Conservation (phyloP, 306 rosid species). For the Lupinus albus region DNA sequence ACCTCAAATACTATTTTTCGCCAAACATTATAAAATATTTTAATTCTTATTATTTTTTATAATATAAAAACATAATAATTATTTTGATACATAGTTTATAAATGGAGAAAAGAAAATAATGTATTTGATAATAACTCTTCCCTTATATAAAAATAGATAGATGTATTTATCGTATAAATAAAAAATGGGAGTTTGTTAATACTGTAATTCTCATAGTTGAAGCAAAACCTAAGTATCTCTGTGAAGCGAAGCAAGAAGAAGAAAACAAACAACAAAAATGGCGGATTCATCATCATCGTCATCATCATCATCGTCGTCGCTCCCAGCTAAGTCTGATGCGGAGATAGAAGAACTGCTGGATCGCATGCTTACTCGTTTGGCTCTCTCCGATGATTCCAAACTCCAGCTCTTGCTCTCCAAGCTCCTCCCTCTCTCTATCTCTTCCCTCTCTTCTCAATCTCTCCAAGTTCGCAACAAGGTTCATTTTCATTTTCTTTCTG, state of each 20-base stretch:
- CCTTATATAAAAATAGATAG: too few relatives aligned
- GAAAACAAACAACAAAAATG: slow-evolving; percentile 47
- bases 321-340: slow-evolving; percentile 56
- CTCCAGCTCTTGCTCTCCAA: slow-evolving; percentile 76
- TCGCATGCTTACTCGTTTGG: slow-evolving; percentile 86
- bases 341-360: slow-evolving; percentile 79
- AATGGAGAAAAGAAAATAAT: too few relatives aligned
- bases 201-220: too few relatives aligned
- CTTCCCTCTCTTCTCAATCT: slow-evolving; percentile 75
- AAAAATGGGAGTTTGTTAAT: too few relatives aligned
- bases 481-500: background rate
- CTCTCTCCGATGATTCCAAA: slow-evolving; percentile 89
- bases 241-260: background rate
- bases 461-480: slow-evolving; percentile 83
- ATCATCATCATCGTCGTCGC: slow-evolving; percentile 40
- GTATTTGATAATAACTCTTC: too few relatives aligned
- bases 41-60: too few relatives aligned
- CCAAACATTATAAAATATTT: too few relatives aligned
- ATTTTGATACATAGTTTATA: too few relatives aligned
- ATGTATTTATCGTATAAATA: too few relatives aligned
- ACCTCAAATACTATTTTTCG: too few relatives aligned
- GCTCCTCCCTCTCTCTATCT: slow-evolving; percentile 81
- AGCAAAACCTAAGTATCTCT: too few relatives aligned
- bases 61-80: too few relatives aligned
- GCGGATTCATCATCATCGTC: slow-evolving; percentile 69